A percentile compares a stretch with the other conserved stretches of the same genome.
Conservation (phyloP, 495 filamentous ascomycete species). For the Aspergillus baeticus region DNA sequence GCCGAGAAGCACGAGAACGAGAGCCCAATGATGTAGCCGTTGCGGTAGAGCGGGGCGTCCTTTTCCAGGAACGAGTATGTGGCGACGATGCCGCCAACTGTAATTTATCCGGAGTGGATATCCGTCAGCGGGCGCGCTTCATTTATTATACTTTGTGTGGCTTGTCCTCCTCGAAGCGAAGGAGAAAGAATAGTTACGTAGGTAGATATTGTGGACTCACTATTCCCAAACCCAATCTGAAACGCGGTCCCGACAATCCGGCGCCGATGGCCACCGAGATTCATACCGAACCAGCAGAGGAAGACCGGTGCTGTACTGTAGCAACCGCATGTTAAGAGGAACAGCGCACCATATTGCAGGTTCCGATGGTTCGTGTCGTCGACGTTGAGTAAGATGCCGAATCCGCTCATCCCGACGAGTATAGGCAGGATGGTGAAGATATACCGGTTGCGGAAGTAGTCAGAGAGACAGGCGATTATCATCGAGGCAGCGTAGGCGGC, state of each 20-base stretch:
- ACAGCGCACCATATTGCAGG: slow-evolving; percentile 66
- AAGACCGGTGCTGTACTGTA: slow-evolving; percentile 69
- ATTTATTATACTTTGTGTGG: background rate
- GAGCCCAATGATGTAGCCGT: slow-evolving; percentile 73
- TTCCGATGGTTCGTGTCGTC: slow-evolving; percentile 50
- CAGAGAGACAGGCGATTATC: slow-evolving; percentile 66
- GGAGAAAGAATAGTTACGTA: no score
- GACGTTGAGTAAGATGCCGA: slow-evolving; percentile 62
- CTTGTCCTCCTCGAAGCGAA: no score
- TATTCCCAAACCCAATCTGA: slow-evolving; percentile 83
- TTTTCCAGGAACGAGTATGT: slow-evolving; percentile 70
- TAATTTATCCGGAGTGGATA: no score
- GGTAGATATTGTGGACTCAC: slow-evolving; percentile 24
- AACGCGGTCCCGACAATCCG: slow-evolving; percentile 73
- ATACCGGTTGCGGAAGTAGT: slow-evolving; percentile 71
- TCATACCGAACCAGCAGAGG: slow-evolving; percentile 88
- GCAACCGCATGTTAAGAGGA: slow-evolving; percentile 55
- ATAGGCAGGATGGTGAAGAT: slow-evolving; percentile 63
- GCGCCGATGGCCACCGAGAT: slow-evolving; percentile 76
- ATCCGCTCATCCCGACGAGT: slow-evolving; percentile 59
- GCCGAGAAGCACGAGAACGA: slow-evolving; percentile 65
- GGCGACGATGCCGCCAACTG: slow-evolving; percentile 73
- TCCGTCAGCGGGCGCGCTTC: background rate
- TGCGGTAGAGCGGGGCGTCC: slow-evolving; percentile 67
- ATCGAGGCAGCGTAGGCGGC: slow-evolving; percentile 72